phyloP scores from a whole-genome alignment of 257 asterid genomes.

The Eucommia ulmoides region DNA sequence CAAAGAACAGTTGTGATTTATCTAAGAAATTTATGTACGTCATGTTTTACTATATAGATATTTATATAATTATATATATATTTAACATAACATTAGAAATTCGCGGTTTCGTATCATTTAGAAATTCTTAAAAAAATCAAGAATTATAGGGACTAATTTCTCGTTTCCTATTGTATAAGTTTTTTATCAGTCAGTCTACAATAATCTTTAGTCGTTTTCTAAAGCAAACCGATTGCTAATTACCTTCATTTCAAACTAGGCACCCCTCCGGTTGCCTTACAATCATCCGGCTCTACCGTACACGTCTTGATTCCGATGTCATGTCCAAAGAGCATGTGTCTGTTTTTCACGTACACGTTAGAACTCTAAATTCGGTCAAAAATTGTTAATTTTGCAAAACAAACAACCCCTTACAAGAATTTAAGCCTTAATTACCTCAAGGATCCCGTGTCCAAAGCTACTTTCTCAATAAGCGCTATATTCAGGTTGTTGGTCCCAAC shows the following conservation, averaged over 20 bases:
- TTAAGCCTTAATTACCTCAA: constrained; percentile 39
- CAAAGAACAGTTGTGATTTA: too few relatives aligned
- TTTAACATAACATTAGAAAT: not conserved
- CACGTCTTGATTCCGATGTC: constrained; percentile 92
- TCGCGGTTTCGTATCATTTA: not conserved
- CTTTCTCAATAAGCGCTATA: constrained; percentile 82
- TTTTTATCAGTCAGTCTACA: too few relatives aligned
- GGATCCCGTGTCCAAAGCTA: constrained; percentile 92
- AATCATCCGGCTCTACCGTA: constrained; percentile 59
- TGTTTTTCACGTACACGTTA: constrained; percentile 57
- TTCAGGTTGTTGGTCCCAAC: constrained; percentile 91
- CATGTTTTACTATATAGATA: too few relatives aligned
- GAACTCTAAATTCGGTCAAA: not conserved
- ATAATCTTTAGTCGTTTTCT: too few relatives aligned
- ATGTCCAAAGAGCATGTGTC: constrained; percentile 90
- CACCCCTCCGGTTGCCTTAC: constrained; percentile 77
- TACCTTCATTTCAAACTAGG: constrained; percentile 37
- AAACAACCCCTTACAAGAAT: not conserved
- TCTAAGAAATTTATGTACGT: too few relatives aligned
- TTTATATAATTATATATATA: too few relatives aligned
- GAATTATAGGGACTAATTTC: not conserved
- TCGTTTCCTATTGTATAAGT: not conserved
- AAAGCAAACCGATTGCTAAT: too few relatives aligned
- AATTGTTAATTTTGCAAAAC: not conserved
- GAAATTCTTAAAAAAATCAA: too few relatives aligned